These are phyloP conservation scores for Imleria badia DNA, from an alignment of 768 basidiomycete genomes.

Conservation along the genomic window DNA sequence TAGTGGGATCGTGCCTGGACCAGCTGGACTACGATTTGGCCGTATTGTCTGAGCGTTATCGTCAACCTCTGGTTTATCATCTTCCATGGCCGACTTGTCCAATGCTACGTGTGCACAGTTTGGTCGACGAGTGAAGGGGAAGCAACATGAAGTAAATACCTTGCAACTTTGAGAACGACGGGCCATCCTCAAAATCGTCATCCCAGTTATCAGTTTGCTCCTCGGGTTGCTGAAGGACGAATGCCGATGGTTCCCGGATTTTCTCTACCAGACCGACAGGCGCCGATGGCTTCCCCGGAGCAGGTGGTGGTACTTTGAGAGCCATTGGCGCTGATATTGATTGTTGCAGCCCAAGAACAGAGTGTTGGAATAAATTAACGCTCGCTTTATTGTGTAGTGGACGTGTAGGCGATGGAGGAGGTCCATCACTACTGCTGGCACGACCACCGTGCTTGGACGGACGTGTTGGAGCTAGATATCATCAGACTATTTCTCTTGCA, in stretches of 20 bases:
- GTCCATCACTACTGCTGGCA: constrained; percentile 33
- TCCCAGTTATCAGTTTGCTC: constrained; percentile 98
- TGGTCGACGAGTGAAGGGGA: not conserved
- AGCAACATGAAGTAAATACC: constrained; percentile 29
- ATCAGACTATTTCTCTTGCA: constrained; percentile 3
- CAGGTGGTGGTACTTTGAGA: constrained; percentile 21
- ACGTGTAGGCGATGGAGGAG: constrained; percentile 45
- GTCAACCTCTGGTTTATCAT: constrained; percentile 55
- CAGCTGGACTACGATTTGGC: constrained; percentile 68
- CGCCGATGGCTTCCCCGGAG: constrained; percentile 19
- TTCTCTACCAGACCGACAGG: constrained; percentile 37
- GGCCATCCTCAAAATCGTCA: constrained; percentile 94
- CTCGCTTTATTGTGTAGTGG: constrained; percentile 28
- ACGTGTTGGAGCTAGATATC: constrained; percentile 61
- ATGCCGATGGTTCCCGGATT: constrained; percentile 56
- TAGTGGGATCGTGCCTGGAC: constrained; percentile 48
- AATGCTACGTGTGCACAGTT: constrained; percentile 42
- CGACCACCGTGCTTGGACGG: constrained; percentile 67
- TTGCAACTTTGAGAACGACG: constrained; percentile 83
- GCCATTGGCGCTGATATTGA: constrained; percentile 33
- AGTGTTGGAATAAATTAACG: constrained; percentile 29
- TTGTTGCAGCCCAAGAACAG: constrained; percentile 35
- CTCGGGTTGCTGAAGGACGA: constrained; percentile 70
- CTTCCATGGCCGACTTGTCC: constrained; percentile 58
- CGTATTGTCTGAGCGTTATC: constrained; percentile 82